Base-by-base conservation (phyloP, 2,329 filamentous ascomycete genomes). In the Fusarium luffae region DNA sequence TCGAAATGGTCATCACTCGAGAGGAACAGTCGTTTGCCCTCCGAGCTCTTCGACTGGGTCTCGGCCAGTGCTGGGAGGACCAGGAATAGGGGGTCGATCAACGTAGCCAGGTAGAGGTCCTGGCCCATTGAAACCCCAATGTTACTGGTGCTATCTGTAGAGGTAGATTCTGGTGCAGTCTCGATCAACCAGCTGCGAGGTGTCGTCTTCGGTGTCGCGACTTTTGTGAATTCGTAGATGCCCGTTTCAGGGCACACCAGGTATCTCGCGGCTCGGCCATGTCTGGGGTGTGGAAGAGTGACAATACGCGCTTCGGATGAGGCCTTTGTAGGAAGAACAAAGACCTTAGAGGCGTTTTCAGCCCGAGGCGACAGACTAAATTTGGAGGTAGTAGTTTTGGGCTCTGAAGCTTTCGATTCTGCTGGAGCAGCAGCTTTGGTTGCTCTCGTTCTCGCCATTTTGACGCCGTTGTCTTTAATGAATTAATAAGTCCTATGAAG, bases 81-180 rank as follows among this genome's bases (percentile, higher is more conserved):
- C 52, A 98, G 84, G 81, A 98, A 98, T 5, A 98, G 77, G 7
- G 93, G 87, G 78, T 99, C 96, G 57, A 97, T 84, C 3, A 89
- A 88, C 2, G 96, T 97, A 11, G 95, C 93, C 63, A 98, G 81
- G 74, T 92, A 91, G n/a, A 98, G 82, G 63, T 94, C 89, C 34
- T 93, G 89, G 44, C 85, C 85, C 74, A 90, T 89, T 34, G 89
- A 86, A 25, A 93, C 72, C 27, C 77, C 72, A 32, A 72, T 69
- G 27, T 71, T 70, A 6, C 34, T 57, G 43, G 56, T 54, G 72
- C 66, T 37, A 54, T 70, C 57, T 46, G 30, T 18, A 21, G 43
- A 27, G 32, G 23, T 13, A 27, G 40, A 67, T n/a, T 67, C 49
- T 34, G 56, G 34, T 63, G 62, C 21, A 68, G 71, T 74, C 59